These are phyloP conservation scores for Paraconiothyrium sp. DNA, from an alignment of 2,329 filamentous ascomycete genomes.

Conservation along the genomic window DNA sequence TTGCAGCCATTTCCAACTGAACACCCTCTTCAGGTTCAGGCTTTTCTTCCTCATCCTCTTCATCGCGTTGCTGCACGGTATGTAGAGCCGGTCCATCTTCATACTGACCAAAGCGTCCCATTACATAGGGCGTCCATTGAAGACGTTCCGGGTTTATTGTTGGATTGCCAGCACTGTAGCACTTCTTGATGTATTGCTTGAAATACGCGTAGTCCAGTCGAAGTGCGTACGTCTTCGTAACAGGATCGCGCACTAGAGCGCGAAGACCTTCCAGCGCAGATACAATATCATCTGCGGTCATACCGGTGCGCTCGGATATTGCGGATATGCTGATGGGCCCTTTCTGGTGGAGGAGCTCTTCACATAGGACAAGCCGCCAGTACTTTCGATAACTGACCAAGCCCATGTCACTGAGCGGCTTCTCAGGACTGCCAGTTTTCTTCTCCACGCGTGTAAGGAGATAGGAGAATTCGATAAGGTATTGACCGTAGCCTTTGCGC, in stretches of 20 bases:
- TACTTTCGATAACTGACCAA: slow-evolving; percentile 97
- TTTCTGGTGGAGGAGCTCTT: slow-evolving; percentile 76
- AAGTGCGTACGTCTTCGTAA: slow-evolving; percentile 88
- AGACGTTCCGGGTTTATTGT: slow-evolving; percentile 81
- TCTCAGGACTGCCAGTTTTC: slow-evolving; percentile 95
- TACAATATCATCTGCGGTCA: slow-evolving; percentile 96
- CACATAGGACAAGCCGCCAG: slow-evolving; percentile 89
- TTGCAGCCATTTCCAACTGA: slow-evolving; percentile 45
- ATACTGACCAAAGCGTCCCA: slow-evolving; percentile 87
- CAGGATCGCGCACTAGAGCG: slow-evolving; percentile 87
- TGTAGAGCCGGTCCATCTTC: slow-evolving; percentile 83
- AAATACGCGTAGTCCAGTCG: slow-evolving; percentile 88
- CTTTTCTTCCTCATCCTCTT: slow-evolving; percentile 62
- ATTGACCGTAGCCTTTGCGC: slow-evolving; percentile 94
- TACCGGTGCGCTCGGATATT: slow-evolving; percentile 89
- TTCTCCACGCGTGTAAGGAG: slow-evolving; percentile 90
- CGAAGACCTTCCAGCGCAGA: slow-evolving; percentile 90
- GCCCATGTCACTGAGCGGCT: slow-evolving; percentile 97
- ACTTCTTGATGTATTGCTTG: slow-evolving; percentile 85
- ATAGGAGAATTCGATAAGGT: slow-evolving; percentile 98
- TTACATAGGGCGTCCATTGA: slow-evolving; percentile 96
- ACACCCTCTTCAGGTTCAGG: slow-evolving; percentile 56
- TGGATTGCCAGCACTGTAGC: slow-evolving; percentile 88
- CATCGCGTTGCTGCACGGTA: slow-evolving; percentile 87
- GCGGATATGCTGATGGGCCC: slow-evolving; percentile 65